Evolutionary conservation across 495 filamentous ascomycete species (phyloP).

Genomic region (Usnea hakonensis): DNA sequence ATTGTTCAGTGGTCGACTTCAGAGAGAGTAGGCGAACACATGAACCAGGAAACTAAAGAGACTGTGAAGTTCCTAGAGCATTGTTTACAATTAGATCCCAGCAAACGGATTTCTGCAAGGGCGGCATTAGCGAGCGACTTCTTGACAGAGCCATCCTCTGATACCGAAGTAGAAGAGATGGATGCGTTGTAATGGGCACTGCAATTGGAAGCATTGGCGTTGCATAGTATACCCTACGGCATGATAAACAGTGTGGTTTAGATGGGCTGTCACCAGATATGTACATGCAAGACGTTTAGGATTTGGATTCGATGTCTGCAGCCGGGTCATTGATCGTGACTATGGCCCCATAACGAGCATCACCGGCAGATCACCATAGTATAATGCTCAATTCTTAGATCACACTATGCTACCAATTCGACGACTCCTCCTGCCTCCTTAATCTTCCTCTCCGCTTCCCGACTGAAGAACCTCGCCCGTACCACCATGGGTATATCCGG

Average conservation of each 20-base stretch:
- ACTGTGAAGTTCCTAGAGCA: slow-evolving; percentile 57
- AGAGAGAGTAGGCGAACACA: slow-evolving; percentile 37
- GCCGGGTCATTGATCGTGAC: not conserved
- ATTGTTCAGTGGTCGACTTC: slow-evolving; percentile 88
- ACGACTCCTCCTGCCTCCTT: slow-evolving; percentile 86
- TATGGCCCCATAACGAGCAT: not conserved
- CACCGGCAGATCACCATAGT: not conserved
- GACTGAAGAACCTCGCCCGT: slow-evolving; percentile 79
- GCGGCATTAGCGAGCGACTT: slow-evolving; percentile 47
- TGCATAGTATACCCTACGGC: slow-evolving; percentile 6
- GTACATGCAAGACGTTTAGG: not conserved
- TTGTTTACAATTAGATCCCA: slow-evolving; percentile 68
- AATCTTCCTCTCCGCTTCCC: slow-evolving; percentile 89
- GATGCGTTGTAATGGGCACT: slow-evolving; percentile 31
- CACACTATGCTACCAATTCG: slow-evolving; percentile 75
- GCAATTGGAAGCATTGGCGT: not conserved
- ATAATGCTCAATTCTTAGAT: not conserved
- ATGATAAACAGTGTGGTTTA: not conserved
- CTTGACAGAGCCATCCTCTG: slow-evolving; percentile 19
- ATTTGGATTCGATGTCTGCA: not conserved
- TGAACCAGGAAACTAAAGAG: slow-evolving; percentile 53
- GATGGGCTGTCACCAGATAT: not conserved
- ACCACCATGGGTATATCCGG: slow-evolving; percentile 81
- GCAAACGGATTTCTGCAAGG: slow-evolving; percentile 59
- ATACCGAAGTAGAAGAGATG: slow-evolving; percentile 40